These are phyloP conservation scores for Cladophialophora exuberans DNA, from an alignment of 2,329 filamentous ascomycete genomes.

Conservation along the genomic window DNA sequence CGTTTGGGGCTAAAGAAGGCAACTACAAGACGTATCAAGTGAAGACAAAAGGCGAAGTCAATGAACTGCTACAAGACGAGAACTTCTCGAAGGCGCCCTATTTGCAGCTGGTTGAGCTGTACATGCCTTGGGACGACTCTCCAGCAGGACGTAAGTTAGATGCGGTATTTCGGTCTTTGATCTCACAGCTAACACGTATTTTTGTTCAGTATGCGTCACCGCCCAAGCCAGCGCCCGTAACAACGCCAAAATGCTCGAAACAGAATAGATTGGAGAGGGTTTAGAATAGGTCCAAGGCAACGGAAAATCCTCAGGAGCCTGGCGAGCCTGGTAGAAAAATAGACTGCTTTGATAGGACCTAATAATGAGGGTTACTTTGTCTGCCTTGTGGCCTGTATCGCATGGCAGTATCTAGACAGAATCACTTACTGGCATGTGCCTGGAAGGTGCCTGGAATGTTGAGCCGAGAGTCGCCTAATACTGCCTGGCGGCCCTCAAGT, in stretches of 20 bases:
- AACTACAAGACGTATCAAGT: conserved; percentile 64
- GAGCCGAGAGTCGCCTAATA: conserved; percentile 20
- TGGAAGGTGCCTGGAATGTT: conserved; percentile 17
- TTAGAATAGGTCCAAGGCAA: too few species aligned
- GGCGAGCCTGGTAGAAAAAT: too few species aligned
- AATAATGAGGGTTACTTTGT: not conserved
- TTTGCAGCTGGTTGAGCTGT: conserved; percentile 47
- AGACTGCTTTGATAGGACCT: too few species aligned
- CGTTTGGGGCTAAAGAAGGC: conserved; percentile 31
- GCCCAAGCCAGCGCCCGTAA: conserved; percentile 71
- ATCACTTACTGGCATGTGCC: not conserved
- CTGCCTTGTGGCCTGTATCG: not conserved
- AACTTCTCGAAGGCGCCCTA: conserved; percentile 44
- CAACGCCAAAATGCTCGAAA: conserved; percentile 55
- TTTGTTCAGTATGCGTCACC: conserved; percentile 7
- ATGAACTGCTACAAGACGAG: conserved; percentile 33
- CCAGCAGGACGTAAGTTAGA: conserved; percentile 37
- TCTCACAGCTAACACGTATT: not conserved
- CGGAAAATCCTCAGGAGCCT: too few species aligned
- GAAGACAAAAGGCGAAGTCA: conserved; percentile 56
- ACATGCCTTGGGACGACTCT: conserved; percentile 45
- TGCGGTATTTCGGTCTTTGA: not conserved
- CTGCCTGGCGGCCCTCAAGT: conserved; percentile 10
- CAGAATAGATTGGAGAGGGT: not conserved
- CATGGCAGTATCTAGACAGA: not conserved